These are phyloP conservation scores for Phaffia tasmanica DNA, from an alignment of 768 basidiomycete species.

Conservation along the genomic window DNA sequence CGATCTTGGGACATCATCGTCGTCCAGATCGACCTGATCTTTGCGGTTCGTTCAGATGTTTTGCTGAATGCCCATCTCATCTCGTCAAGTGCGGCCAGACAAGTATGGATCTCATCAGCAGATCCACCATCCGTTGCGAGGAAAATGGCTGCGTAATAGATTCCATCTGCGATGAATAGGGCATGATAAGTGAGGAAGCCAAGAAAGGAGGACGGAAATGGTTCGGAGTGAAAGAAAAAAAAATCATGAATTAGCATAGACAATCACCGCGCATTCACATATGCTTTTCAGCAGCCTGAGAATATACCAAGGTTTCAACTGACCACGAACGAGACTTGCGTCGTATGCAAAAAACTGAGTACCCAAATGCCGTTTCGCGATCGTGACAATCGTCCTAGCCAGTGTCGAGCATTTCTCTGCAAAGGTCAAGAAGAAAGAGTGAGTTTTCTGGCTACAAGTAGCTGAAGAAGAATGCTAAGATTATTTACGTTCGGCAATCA, in stretches of 20 bases:
- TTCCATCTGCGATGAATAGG: constrained; percentile 49
- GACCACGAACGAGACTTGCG: constrained; percentile 57
- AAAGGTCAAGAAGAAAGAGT: constrained; percentile 28
- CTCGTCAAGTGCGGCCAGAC: constrained; percentile 18
- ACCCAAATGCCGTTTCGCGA: constrained; percentile 46
- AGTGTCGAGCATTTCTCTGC: constrained; percentile 41
- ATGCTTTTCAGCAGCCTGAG: too few species aligned
- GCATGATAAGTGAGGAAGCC: too few species aligned
- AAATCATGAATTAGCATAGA: neutral
- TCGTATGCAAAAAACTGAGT: constrained; percentile 70
- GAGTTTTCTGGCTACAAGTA: constrained; percentile 21
- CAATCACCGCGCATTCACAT: neutral
- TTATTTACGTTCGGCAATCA: constrained; percentile 25
- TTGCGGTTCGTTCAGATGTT: constrained; percentile 10
- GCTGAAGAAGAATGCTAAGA: constrained; percentile 11
- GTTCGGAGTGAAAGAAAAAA: neutral
- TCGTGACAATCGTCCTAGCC: constrained; percentile 44
- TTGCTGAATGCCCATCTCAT: constrained; percentile 25
- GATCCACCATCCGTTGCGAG: constrained; percentile 52
- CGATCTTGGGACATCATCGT: neutral
- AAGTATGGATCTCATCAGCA: constrained; percentile 41
- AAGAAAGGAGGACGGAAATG: neutral
- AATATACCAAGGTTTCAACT: neutral
- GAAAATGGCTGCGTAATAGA: constrained; percentile 72
- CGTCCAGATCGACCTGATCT: constrained; percentile 17